Base-by-base conservation (phyloP, 441 rosid genomes). In the Raphanus hybrid region DNA sequence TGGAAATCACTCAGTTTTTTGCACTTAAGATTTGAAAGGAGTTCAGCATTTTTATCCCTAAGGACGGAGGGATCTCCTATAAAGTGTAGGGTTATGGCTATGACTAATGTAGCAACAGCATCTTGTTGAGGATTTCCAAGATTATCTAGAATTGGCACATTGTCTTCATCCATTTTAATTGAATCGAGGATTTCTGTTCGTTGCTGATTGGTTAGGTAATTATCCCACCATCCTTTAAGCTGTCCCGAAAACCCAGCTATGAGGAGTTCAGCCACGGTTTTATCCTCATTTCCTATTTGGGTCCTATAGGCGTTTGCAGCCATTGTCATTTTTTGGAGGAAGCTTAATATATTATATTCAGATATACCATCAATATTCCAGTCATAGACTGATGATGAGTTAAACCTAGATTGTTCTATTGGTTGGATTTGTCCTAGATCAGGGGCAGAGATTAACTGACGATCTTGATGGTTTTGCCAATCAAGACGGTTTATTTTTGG, bases 261-360 rank as follows among this genome's bases (percentile, higher is more conserved):
- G 5, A 68, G 27, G 27, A 52, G 45, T 15, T 68, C 45, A 29
- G 0, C 9, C 0, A 68, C 37, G 0, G 8, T 52, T 7, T 32
- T 29, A 29, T 32, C 23, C 9, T 62, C 20, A n/a, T 62, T 62
- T 12, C 57, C 8, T 45, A 50, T 15, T 29, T 29, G 72, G 4
- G 43, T 32, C 52, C 11, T 16, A 54, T 16, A 54, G 3, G 67
- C 1, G 4, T 64, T 64, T 64, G 26, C 3, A 8, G 26, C 27
- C 50, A 64, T 14, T 34, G 37, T 69, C 62, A 68, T 48, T 54
- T 54, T 69, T 32, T 29, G 73, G 43, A 54, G 10, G 7, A 69
- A 69, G 8, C 1, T 26, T 27, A 48, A n/a, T 1, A 67, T 67
- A 8, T 67, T 67, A 3, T 67, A 67, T 1, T 67, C 14, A 4